Evolutionary conservation across 176 grass and related monocot genomes (phyloP).

Genomic region (Olyra latifolia): DNA sequence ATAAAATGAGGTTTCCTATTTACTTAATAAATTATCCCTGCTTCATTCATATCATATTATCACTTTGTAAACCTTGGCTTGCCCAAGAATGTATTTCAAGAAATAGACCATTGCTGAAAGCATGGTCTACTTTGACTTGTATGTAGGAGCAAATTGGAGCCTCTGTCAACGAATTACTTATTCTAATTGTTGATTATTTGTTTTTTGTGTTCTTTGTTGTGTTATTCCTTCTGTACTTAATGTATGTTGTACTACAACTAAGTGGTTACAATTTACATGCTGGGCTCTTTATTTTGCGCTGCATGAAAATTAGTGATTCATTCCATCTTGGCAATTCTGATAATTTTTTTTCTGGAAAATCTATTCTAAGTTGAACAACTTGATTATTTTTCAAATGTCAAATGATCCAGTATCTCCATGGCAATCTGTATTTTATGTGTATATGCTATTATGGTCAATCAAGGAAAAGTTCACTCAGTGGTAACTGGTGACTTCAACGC

Average conservation of each 20-base stretch:
- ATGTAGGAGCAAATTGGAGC: slow-evolving; percentile 25
- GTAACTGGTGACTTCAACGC: not conserved
- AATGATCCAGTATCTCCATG: slow-evolving; percentile 32
- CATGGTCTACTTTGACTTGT: slow-evolving; percentile 19
- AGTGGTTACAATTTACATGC: not conserved
- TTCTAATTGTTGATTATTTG: slow-evolving; percentile 8
- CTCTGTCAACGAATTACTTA: slow-evolving; percentile 6
- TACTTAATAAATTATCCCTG: slow-evolving; percentile 18
- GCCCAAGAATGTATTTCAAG: not conserved
- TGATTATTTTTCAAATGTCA: slow-evolving; percentile 23
- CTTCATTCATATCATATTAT: not conserved
- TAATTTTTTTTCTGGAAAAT: no score
- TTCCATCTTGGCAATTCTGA: no score
- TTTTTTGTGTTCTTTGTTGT: slow-evolving; percentile 15
- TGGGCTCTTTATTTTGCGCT: not conserved
- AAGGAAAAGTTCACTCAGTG: not conserved
- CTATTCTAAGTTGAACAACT: not conserved
- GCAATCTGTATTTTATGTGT: slow-evolving; percentile 16
- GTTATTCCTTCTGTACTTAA: not conserved
- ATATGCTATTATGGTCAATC: not conserved
- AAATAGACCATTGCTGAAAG: not conserved
- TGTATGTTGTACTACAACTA: not conserved
- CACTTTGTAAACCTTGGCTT: slow-evolving; percentile 2
- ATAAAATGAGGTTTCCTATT: slow-evolving; percentile 1
- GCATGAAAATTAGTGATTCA: not conserved